Percentiles rank a stretch among this genome's conserved stretches.
Conservation (phyloP, 2,329 filamentous ascomycete genomes). For the Grosmannia huntii region DNA sequence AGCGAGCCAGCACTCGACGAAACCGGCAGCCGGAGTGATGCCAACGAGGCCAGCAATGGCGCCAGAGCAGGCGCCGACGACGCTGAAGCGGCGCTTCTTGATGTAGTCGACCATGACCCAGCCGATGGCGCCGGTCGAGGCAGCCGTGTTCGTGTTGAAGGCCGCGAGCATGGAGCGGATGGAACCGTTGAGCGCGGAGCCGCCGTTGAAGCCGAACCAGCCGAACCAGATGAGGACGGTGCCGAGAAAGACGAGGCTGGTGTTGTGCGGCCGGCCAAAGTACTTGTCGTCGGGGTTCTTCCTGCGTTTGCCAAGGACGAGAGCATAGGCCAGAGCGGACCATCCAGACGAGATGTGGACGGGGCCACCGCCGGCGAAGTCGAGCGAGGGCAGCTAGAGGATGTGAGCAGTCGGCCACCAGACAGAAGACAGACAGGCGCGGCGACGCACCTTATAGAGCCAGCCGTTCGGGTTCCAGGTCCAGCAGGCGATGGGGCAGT, state of each 20-base stretch:
- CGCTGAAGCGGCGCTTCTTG: slow-evolving; percentile 31
- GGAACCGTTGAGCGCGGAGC: slow-evolving; percentile 35
- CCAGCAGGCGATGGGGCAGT: slow-evolving; percentile 50
- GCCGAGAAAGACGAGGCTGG: slow-evolving; percentile 49
- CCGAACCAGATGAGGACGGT: slow-evolving; percentile 55
- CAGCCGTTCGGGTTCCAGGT: slow-evolving; percentile 56
- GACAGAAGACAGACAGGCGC: too few species aligned
- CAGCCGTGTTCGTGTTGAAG: slow-evolving; percentile 46
- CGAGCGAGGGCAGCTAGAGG: slow-evolving; percentile 34
- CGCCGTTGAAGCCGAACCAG: slow-evolving; percentile 42
- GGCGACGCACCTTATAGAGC: slow-evolving; percentile 30
- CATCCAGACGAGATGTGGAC: slow-evolving; percentile 53
- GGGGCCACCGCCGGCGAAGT: slow-evolving; percentile 50
- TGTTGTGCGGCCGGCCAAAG: slow-evolving; percentile 47
- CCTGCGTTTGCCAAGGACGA: slow-evolving; percentile 46
- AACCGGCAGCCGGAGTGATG: slow-evolving; percentile 46
- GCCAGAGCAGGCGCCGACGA: slow-evolving; percentile 39
- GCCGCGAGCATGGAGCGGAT: slow-evolving; percentile 40
- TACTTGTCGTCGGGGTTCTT: slow-evolving; percentile 29
- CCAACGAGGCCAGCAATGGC: slow-evolving; percentile 44
- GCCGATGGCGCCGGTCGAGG: slow-evolving; percentile 37
- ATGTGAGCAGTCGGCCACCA: too few species aligned
- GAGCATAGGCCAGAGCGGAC: slow-evolving; percentile 49
- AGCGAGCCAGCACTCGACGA: slow-evolving; percentile 36
- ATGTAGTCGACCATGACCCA: slow-evolving; percentile 42